phyloP scores from a whole-genome alignment of 2,329 filamentous ascomycete genomes.

The Chrysosporium queenslandicum region DNA sequence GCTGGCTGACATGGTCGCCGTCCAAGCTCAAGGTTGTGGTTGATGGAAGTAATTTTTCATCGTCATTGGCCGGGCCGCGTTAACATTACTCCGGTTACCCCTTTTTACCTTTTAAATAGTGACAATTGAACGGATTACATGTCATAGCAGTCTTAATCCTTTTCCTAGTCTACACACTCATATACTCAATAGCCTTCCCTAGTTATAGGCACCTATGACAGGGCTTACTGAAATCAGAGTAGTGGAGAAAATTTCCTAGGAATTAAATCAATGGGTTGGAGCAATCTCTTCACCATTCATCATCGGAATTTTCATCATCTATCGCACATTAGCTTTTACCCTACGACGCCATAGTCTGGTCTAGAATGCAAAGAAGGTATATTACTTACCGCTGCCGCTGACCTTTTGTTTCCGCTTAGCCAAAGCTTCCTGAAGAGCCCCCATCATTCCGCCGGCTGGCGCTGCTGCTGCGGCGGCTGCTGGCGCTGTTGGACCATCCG shows the following conservation, averaged over 20 bases:
- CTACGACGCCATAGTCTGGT: background rate
- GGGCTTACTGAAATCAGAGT: background rate
- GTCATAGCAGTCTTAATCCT: background rate
- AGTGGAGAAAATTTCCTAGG: too few species aligned
- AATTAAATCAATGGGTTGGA: too few species aligned
- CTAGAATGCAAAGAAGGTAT: slow-evolving; percentile 7
- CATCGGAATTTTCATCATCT: slow-evolving; percentile 41
- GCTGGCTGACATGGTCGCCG: slow-evolving; percentile 10
- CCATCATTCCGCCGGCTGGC: slow-evolving; percentile 56
- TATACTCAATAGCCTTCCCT: background rate
- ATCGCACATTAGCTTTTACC: slow-evolving; percentile 20
- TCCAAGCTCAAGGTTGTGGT: background rate
- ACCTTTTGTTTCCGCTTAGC: slow-evolving; percentile 87
- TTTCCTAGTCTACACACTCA: background rate
- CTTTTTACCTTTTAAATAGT: background rate
- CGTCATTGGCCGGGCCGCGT: slow-evolving; percentile 7
- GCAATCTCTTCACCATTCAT: slow-evolving; percentile 38
- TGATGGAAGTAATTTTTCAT: slow-evolving; percentile 7
- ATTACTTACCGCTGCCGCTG: slow-evolving; percentile 76
- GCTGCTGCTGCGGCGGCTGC: slow-evolving; percentile 34
- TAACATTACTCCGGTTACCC: slow-evolving; percentile 11
- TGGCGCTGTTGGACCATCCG: slow-evolving; percentile 52
- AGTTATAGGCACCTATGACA: background rate
- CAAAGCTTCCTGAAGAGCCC: slow-evolving; percentile 67
- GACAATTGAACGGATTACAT: background rate